phyloP scores from a whole-genome alignment of 2,329 filamentous ascomycete species.

The Acephala macrosclerotiorum region DNA sequence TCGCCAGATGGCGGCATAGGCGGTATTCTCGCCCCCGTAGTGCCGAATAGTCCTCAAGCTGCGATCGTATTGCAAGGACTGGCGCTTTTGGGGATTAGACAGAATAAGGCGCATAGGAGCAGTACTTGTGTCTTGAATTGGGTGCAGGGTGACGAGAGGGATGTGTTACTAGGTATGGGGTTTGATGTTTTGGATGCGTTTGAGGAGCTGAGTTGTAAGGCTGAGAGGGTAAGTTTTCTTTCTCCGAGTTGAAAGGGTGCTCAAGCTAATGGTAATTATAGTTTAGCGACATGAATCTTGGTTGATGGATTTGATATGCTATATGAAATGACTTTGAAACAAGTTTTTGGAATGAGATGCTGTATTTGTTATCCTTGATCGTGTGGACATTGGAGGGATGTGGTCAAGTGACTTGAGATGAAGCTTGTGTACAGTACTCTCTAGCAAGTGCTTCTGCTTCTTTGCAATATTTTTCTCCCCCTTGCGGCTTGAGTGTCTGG shows the following conservation, averaged over 20 bases:
- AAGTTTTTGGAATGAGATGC: not conserved
- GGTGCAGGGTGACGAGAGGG: constrained; percentile 48
- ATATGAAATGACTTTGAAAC: not conserved
- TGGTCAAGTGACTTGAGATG: not conserved
- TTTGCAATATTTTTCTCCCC: too few relatives aligned
- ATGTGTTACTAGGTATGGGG: constrained; percentile 79
- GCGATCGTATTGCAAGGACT: constrained; percentile 71
- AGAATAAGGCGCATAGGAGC: constrained; percentile 70
- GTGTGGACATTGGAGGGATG: not conserved
- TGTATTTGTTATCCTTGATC: not conserved
- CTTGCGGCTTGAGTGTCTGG: too few relatives aligned
- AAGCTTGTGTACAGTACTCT: not conserved
- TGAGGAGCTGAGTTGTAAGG: constrained; percentile 77
- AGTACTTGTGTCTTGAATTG: constrained; percentile 63
- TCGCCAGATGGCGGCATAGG: constrained; percentile 54
- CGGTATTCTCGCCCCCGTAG: constrained; percentile 71
- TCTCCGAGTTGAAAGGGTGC: not conserved
- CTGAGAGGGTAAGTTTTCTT: constrained; percentile 55
- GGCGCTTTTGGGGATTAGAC: constrained; percentile 69
- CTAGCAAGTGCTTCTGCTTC: not conserved
- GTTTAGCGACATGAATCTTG: constrained; percentile 12
- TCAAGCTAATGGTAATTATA: not conserved
- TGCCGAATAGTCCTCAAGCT: constrained; percentile 67
- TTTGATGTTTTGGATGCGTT: constrained; percentile 82
- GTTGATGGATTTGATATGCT: not conserved